Conservation (phyloP, 108 stramenopile species). For the Craspedostauros australis region DNA sequence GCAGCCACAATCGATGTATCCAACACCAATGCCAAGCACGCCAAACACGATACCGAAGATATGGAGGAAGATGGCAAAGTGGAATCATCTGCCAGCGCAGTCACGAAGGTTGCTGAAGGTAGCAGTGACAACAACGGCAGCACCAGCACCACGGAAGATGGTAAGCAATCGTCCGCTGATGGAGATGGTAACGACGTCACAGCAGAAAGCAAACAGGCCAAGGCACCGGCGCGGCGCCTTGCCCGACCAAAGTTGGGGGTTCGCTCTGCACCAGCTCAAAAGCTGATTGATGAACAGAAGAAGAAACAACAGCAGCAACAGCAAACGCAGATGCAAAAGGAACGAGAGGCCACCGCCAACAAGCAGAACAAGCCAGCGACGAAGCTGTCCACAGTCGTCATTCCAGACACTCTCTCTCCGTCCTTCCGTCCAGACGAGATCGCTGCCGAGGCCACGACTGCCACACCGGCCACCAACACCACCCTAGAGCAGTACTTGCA, state of each 20-base stretch:
- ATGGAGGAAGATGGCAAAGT: too few species aligned
- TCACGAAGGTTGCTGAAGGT: background rate
- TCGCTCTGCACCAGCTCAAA: constrained; percentile 35
- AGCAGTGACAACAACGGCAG: background rate
- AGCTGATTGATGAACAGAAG: constrained; percentile 20
- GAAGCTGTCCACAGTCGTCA: constrained; percentile 12
- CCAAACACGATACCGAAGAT: background rate
- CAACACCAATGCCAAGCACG: background rate
- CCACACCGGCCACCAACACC: constrained; percentile 11
- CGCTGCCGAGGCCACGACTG: constrained; percentile 25
- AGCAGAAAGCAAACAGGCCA: constrained; percentile 8
- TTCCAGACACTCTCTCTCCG: constrained; percentile 37
- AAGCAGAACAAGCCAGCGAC: background rate
- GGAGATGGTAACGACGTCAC: background rate
- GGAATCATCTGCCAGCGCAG: background rate
- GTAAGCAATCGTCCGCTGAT: background rate
- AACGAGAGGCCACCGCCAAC: background rate
- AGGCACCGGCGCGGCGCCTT: constrained; percentile 18
- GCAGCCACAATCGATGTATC: background rate
- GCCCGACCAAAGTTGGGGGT: constrained; percentile 10
- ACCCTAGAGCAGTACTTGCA: constrained; percentile 24
- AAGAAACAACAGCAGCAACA: constrained; percentile 2
- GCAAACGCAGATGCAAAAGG: background rate
- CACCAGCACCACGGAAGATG: background rate
- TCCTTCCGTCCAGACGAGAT: constrained; percentile 54